These are phyloP conservation scores for Hyphochytrium catenoides DNA, from an alignment of 352 stramenopile genomes.

Conservation along the genomic window DNA sequence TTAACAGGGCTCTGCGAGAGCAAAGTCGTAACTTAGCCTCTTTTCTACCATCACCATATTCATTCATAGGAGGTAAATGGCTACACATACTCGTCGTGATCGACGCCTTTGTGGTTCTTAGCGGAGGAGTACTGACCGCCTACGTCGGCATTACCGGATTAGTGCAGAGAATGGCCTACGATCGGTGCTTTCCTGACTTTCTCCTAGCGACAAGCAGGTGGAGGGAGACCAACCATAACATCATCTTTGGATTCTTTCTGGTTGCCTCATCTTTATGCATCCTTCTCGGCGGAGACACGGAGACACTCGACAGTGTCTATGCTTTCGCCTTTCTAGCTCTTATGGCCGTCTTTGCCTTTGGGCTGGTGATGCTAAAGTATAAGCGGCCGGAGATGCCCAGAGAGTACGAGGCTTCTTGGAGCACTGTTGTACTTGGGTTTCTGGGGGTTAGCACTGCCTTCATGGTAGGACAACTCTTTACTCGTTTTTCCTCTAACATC, in stretches of 20 bases:
- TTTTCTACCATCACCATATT: conserved; percentile 44
- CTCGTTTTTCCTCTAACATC: no score
- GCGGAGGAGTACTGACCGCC: conserved; percentile 68
- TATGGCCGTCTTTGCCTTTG: conserved; percentile 76
- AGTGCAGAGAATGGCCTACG: conserved; percentile 66
- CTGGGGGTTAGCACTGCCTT: conserved; percentile 53
- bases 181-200: conserved; percentile 55
- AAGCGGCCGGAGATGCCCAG: conserved; percentile 70
- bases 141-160: conserved; percentile 75
- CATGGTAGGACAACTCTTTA: no score
- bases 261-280: conserved; percentile 62
- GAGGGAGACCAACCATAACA: conserved; percentile 69
- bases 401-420: conserved; percentile 60
- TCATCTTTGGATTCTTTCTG: conserved; percentile 69
- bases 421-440: conserved; percentile 48
- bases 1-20: no score
- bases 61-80: conserved; percentile 37
- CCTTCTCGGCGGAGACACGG: conserved; percentile 68
- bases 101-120: conserved; percentile 81
- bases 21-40: no score
- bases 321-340: conserved; percentile 81
- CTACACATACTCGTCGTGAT: conserved; percentile 52
- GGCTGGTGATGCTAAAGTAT: conserved; percentile 83
- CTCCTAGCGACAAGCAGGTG: conserved; percentile 47
- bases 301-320: conserved; percentile 75